Conservation (phyloP, 192 early-diverging fungal species). For the Entomortierella lignicola region DNA sequence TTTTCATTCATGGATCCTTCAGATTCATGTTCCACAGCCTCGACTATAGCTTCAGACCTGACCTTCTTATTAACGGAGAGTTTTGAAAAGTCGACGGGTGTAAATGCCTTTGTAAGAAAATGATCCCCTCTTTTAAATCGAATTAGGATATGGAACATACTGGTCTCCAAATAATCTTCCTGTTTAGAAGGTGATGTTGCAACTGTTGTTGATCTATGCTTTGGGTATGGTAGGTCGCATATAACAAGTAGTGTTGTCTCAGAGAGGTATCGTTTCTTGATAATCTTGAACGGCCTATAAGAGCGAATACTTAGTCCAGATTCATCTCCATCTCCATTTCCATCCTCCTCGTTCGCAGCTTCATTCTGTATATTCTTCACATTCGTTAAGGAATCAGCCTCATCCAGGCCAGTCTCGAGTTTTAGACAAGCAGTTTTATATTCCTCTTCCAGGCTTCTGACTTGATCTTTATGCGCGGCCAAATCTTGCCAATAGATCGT, state of each 20-base stretch:
- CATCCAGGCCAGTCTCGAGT: neutral
- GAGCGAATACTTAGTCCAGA: slow-evolving; percentile 23
- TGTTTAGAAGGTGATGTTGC: neutral
- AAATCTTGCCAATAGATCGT: slow-evolving; percentile 43
- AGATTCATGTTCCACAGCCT: neutral
- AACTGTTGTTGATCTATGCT: neutral
- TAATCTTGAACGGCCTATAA: slow-evolving; percentile 31
- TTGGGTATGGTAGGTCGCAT: slow-evolving; percentile 30
- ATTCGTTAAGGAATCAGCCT: neutral
- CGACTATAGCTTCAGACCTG: neutral
- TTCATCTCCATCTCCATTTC: neutral
- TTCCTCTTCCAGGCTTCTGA: slow-evolving; percentile 6
- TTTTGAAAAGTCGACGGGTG: slow-evolving; percentile 26
- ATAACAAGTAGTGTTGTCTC: slow-evolving; percentile 24
- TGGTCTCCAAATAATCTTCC: neutral
- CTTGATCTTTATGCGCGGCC: slow-evolving; percentile 3
- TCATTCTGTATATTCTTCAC: neutral
- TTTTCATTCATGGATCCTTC: neutral
- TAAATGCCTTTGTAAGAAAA: slow-evolving; percentile 36
- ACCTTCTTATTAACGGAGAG: neutral
- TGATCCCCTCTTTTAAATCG: slow-evolving; percentile 16
- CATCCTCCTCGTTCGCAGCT: neutral
- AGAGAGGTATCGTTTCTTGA: slow-evolving; percentile 24
- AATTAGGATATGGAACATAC: slow-evolving; percentile 47
- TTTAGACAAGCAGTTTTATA: slow-evolving; percentile 16